Evolutionary conservation across 2,329 filamentous ascomycete species (phyloP), one percentile per base, ranked within the genome.

Genomic region (Aspergillus brunneoviolaceus): DNA sequence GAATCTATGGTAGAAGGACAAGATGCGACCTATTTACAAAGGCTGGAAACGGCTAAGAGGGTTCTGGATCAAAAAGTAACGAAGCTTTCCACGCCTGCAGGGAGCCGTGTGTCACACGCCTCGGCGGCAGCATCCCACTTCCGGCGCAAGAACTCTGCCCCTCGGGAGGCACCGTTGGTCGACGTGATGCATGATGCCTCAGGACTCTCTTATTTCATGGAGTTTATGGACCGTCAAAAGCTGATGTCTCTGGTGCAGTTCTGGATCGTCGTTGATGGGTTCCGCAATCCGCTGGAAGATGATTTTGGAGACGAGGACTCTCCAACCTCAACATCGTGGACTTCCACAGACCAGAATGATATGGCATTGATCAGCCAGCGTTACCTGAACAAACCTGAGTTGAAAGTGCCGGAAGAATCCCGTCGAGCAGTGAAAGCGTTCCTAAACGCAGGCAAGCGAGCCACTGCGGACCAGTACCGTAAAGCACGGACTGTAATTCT

Each of bases 141-240:
- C 35, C 74, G 70, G 39, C 72, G 71, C 31, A 71, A 72, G 39
- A 72, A 68, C 55, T 64, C 89, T 2, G 84, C 83, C 49, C 80
- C 93, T 45, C 88, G 92, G 64, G 89, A 90, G 67, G 89, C 89
- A 7, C 88, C 90, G 0, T 81, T 98, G 2, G 85, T 88, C 12
- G 92, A 98, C 65, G 83, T 99, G n/a, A 82, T 99, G 60, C 89
- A 93, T 66, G 92, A 96, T 74, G 86, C 95, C 2, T 90, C 94
- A 1, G 94, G 92, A 0, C 82, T 99, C 9, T 98, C 95, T 2
- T 99, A 96, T 73, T 98, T 99, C 78, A 99, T 99, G 95, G 95
- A 99, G 73, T 98, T 92, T 71, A 99, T 99, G 95, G 95, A 99
- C 73, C 88, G 95, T 48, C 90, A 93, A 72, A 84, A 85, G 16